Conservation (phyloP, 2,329 filamentous ascomycete genomes). For the Ophiobolus disseminans region DNA sequence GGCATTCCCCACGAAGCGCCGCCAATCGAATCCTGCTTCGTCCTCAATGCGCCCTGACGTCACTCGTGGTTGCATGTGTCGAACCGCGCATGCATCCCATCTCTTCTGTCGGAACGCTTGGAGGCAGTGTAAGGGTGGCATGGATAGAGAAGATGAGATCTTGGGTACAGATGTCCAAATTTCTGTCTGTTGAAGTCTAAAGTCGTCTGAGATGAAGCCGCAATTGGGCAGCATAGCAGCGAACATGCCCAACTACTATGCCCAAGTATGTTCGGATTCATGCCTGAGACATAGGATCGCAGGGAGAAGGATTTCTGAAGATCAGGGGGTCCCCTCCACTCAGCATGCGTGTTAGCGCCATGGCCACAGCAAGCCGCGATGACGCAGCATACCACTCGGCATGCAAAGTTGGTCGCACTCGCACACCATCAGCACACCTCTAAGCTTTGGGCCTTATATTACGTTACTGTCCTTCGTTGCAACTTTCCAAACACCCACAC, state of each 20-base stretch:
- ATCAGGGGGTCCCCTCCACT: conserved; percentile 12
- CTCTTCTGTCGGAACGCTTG: too few species aligned
- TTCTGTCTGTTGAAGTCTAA: too few species aligned
- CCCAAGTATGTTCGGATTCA: neutral
- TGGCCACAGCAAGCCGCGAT: conserved; percentile 29
- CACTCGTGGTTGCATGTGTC: too few species aligned
- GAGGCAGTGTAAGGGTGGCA: neutral
- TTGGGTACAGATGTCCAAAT: neutral
- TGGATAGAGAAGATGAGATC: neutral
- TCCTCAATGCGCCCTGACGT: conserved; percentile 31
- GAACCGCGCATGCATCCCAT: neutral
- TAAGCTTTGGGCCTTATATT: conserved; percentile 21
- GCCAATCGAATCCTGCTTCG: too few species aligned
- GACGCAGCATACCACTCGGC: conserved; percentile 36
- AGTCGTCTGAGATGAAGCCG: neutral
- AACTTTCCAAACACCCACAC: too few species aligned
- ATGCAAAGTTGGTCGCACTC: conserved; percentile 25
- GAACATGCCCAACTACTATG: neutral
- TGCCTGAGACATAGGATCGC: neutral
- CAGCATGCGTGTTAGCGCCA: conserved; percentile 14
- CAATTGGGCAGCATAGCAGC: neutral
- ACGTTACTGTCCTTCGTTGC: conserved; percentile 14
- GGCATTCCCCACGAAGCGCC: too few species aligned
- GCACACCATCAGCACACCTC: conserved; percentile 19
- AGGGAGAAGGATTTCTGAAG: neutral